Percentiles rank a stretch among this genome's conserved stretches.
phyloP scores from a whole-genome alignment of 2,329 filamentous ascomycete species.

The Dactylellina sp. region DNA sequence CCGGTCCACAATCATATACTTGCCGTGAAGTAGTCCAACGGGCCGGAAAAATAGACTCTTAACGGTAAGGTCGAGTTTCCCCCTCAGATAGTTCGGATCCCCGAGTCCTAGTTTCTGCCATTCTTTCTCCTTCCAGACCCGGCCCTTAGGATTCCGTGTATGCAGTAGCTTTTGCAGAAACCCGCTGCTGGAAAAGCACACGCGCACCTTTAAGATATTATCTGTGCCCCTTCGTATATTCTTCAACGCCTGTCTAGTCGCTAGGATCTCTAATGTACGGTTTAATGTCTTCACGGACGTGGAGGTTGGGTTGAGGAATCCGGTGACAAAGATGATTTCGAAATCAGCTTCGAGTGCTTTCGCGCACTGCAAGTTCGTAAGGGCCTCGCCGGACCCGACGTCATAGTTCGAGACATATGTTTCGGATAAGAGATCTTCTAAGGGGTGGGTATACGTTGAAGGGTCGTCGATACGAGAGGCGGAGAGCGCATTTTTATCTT shows the following conservation, averaged over 20 bases:
- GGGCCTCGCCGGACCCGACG: conserved; percentile 69
- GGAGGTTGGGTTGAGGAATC: conserved; percentile 81
- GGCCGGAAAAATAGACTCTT: conserved; percentile 84
- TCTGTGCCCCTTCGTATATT: conserved; percentile 56
- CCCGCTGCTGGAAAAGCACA: conserved; percentile 81
- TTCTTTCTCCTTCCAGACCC: conserved; percentile 70
- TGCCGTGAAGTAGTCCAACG: conserved; percentile 88
- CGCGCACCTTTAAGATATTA: conserved; percentile 71
- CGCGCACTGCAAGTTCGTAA: conserved; percentile 71
- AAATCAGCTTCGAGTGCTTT: conserved; percentile 71
- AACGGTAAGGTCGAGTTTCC: conserved; percentile 75
- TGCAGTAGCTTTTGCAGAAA: conserved; percentile 81
- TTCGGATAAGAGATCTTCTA: conserved; percentile 38
- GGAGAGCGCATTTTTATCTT: background rate
- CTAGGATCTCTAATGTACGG: conserved; percentile 70
- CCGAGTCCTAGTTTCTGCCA: conserved; percentile 75
- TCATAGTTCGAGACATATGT: conserved; percentile 30
- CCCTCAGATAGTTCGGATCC: conserved; percentile 69
- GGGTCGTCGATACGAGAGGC: conserved; percentile 31
- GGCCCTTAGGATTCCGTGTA: conserved; percentile 64
- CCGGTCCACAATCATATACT: conserved; percentile 81
- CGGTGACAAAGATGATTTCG: conserved; percentile 81
- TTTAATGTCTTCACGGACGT: conserved; percentile 69
- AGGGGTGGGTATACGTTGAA: conserved; percentile 14
- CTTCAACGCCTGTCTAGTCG: conserved; percentile 67